phyloP scores from a whole-genome alignment of 768 basidiomycete genomes.

The Hortiboletus campestris region DNA sequence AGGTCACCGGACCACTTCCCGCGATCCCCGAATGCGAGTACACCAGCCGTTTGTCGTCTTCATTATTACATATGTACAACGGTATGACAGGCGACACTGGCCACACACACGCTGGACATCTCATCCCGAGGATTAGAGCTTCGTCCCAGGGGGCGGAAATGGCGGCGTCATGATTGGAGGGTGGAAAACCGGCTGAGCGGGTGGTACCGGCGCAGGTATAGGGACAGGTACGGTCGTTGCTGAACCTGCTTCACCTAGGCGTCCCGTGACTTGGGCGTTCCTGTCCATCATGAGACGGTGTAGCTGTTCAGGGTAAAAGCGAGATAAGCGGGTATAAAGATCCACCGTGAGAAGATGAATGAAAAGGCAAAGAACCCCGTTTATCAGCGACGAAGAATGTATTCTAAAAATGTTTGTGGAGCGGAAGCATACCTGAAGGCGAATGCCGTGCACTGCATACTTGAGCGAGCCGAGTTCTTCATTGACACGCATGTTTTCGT shows the following conservation, averaged over 20 bases:
- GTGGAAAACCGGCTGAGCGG: slow-evolving; percentile 24
- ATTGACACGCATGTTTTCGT: slow-evolving; percentile 67
- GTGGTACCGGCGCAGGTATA: slow-evolving; percentile 19
- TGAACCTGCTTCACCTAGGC: slow-evolving; percentile 29
- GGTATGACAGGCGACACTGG: background rate
- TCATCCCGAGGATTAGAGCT: slow-evolving; percentile 20
- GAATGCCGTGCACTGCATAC: slow-evolving; percentile 67
- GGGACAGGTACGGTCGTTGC: slow-evolving; percentile 17
- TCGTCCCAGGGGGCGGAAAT: slow-evolving; percentile 31
- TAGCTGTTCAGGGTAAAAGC: slow-evolving; percentile 36
- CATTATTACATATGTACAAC: slow-evolving; percentile 23
- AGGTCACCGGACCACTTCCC: slow-evolving; percentile 7
- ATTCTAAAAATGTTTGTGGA: slow-evolving; percentile 5
- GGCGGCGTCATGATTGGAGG: slow-evolving; percentile 33
- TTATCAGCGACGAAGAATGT: background rate
- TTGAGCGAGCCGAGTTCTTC: slow-evolving; percentile 73
- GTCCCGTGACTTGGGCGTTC: slow-evolving; percentile 56
- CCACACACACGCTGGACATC: slow-evolving; percentile 1
- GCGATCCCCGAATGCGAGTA: slow-evolving; percentile 2
- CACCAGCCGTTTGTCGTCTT: slow-evolving; percentile 1
- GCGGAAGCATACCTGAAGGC: slow-evolving; percentile 63
- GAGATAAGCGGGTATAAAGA: slow-evolving; percentile 13
- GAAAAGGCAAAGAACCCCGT: slow-evolving; percentile 6
- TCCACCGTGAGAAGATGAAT: slow-evolving; percentile 5
- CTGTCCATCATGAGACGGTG: slow-evolving; percentile 78